Base-by-base conservation (phyloP, 495 filamentous ascomycete species). In the Penicillium daleae region DNA sequence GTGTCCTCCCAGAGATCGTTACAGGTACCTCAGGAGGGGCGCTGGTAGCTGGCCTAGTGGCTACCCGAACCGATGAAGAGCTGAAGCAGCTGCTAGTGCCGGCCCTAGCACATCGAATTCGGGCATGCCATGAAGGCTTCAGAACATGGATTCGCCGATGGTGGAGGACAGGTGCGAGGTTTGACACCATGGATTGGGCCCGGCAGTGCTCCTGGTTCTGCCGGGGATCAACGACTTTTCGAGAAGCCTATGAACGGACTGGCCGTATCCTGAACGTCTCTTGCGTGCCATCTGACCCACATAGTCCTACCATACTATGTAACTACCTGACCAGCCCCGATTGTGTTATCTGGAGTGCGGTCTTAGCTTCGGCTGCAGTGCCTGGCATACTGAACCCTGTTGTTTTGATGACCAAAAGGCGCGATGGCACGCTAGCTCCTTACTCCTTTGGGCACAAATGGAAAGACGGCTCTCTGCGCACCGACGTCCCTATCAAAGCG, bases 271-370 rank as follows among this genome's bases (percentile, higher is more conserved):
- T 99, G 60, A 99, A 99, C 71, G 92, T 99, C 35, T 91, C 90
- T 26, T 99, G 95, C 76, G 90, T 99, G n/a, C 96, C 95, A 3
- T 93, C 93, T 2, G 95, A 99, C 72, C 96, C 95, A 35, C 92
- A 99, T 75, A 92, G 89, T 32, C 93, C 93, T 2, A 92, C 91
- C 13, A 93, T 97, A 57, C 81, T 98, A 15, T 88, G 89, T 59
- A 99, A 99, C 77, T 97, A 97, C 71, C 82, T 97, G 27, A 99
- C 95, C 4, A 88, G 87, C 12, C 96, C 96, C 0, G 91, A 99
- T 79, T 98, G 96, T 69, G 96, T 97, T 51, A 96, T 99, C 61
- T 99, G 96, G 93, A 95, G 91, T 26, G 96, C 96, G 13, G 93
- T 97, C 8, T 80, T 99, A 13, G 95, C 96, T 12, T 97, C 93